A percentile compares a stretch with the other conserved stretches of the same genome.
Conservation (phyloP, 106 monocot genomes). For the Posidonia australis region DNA sequence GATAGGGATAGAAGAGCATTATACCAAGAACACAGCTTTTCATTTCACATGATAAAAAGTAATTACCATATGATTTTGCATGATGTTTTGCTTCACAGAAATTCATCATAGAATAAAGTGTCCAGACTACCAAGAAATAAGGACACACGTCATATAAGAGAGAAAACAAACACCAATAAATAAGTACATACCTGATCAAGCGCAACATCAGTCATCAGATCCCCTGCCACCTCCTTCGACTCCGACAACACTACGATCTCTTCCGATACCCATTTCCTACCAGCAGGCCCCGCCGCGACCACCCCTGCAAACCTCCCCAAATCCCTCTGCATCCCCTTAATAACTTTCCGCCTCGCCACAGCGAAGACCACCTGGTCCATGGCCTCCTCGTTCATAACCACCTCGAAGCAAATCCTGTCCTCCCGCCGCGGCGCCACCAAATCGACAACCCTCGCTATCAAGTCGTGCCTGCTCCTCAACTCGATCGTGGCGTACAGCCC, state of each 20-base stretch:
- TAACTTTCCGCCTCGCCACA: slow-evolving; percentile 67
- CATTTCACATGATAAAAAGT: too few relatives aligned
- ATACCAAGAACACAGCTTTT: too few relatives aligned
- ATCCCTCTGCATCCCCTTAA: slow-evolving; percentile 62
- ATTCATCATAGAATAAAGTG: too few relatives aligned
- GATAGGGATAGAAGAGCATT: too few relatives aligned
- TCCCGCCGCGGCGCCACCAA: slow-evolving; percentile 43
- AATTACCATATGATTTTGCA: too few relatives aligned
- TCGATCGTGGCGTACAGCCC: slow-evolving; percentile 78
- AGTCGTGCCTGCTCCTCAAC: slow-evolving; percentile 54
- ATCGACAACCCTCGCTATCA: slow-evolving; percentile 49
- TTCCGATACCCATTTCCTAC: slow-evolving; percentile 82
- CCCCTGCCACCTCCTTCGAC: slow-evolving; percentile 76
- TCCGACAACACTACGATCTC: slow-evolving; percentile 72
- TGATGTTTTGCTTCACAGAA: too few relatives aligned
- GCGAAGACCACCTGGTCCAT: slow-evolving; percentile 90
- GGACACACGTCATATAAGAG: background rate
- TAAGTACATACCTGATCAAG: slow-evolving; percentile 64
- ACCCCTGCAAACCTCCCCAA: slow-evolving; percentile 44
- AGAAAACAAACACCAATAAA: background rate
- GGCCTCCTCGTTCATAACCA: slow-evolving; percentile 83
- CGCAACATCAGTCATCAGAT: slow-evolving; percentile 70
- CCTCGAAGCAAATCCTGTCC: slow-evolving; percentile 77
- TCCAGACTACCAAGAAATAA: too few relatives aligned
- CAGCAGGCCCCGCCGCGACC: slow-evolving; percentile 18